Conservation (phyloP, 176 grass and related monocot species). For the Phoenix dactylifera region DNA sequence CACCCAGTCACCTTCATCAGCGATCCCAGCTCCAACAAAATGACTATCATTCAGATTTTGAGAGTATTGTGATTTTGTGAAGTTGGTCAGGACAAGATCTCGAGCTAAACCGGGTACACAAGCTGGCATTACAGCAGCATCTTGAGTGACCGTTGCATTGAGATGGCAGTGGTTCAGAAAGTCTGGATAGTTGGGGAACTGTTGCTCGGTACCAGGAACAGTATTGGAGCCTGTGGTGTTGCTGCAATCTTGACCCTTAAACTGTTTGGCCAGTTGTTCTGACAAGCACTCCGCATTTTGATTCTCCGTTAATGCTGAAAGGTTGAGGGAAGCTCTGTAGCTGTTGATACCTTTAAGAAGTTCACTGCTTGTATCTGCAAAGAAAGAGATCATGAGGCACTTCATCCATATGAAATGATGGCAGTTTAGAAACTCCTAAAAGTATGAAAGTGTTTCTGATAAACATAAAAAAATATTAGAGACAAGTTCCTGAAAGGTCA, state of each 20-base stretch:
- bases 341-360: conserved; percentile 85
- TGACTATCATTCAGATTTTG: conserved; percentile 51
- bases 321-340: conserved; percentile 63
- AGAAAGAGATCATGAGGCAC: background rate
- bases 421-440: background rate
- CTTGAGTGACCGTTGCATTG: conserved; percentile 64
- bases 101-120: conserved; percentile 52
- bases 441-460: too few species aligned
- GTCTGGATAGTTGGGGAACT: conserved; percentile 66
- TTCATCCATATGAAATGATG: background rate
- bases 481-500: too few species aligned
- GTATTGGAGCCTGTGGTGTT: conserved; percentile 87
- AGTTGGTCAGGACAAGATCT: conserved; percentile 72
- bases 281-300: conserved; percentile 68
- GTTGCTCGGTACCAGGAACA: conserved; percentile 67
- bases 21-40: conserved; percentile 59
- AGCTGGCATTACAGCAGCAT: conserved; percentile 69
- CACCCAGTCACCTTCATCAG: conserved; percentile 78
- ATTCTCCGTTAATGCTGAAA: conserved; percentile 61
- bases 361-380: conserved; percentile 44
- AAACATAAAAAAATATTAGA: too few species aligned
- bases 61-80: conserved; percentile 86
- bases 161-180: conserved; percentile 71
- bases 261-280: conserved; percentile 67
- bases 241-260: conserved; percentile 66